Evolutionary conservation across 495 filamentous ascomycete species (phyloP), one percentile per base, ranked within the genome.

Genomic region (Friedmanniomyces simplex): DNA sequence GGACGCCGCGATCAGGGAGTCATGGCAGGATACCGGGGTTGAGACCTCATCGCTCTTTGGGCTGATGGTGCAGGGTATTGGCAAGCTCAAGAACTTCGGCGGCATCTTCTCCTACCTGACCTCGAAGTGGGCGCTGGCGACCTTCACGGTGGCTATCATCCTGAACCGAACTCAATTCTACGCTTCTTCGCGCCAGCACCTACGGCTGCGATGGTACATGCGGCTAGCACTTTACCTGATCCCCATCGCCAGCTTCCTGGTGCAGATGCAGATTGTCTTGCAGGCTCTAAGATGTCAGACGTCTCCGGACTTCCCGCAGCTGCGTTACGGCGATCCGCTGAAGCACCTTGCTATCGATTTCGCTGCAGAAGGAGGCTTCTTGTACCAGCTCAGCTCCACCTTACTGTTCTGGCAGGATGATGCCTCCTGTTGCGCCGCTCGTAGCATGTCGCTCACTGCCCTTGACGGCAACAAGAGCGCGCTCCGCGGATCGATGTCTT

Each of bases 271-370:
- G 11, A 69, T 70, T 20, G 67, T 97, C 5, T 78, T 97, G 11
- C 86, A 90, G 60, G 88, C 88, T 0, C 86, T 98, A 47, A 87
- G 87, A 58, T 98, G 93, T 64, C 94, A 98, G 71, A 95, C 90
- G 1, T 89, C 87, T 0, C 82, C 88, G 8, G 75, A 84, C 54
- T 95, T 88, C 64, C 73, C 82, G 22, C 64, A 77, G 43, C 71
- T 93, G 62, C 82, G 86, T 34, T 91, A 89, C 73, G 87, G 85
- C 6, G 82, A 81, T 49, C 74, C 83, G 1, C 79, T 73, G 43
- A 89, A 83, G 66, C 73, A 75, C 22, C 74, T 84, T 12, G 73
- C 83, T 12, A 77, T 89, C 55, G 88, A 93, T 72, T 89, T 88
- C 66, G 80, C 83, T 7, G 79, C 83, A 46, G 72, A 80, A 34